These are phyloP conservation scores for Chamaecyparis obtusa DNA, from an alignment of 75 land plant genomes.

Conservation along the genomic window DNA sequence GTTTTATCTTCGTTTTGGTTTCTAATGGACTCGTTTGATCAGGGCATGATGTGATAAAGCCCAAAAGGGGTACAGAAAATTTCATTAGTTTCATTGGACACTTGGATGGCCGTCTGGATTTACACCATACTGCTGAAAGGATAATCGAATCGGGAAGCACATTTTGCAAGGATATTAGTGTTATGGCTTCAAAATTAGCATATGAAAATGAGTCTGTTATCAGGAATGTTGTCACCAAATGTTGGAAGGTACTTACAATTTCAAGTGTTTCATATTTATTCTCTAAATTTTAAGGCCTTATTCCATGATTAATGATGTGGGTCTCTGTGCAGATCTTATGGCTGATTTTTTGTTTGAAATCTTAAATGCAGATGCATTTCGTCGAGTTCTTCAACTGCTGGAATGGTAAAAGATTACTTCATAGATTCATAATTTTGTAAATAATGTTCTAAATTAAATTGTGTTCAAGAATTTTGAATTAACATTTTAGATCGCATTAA, in stretches of 20 bases:
- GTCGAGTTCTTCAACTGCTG: slow-evolving; percentile 55
- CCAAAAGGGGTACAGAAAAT: not conserved
- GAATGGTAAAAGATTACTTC: slow-evolving; percentile 36
- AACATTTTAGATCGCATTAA: no score
- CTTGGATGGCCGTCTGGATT: slow-evolving; percentile 9
- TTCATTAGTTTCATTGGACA: slow-evolving; percentile 20
- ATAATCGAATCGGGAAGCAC: no score
- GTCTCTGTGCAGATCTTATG: no score
- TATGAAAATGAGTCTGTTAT: no score
- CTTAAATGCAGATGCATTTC: slow-evolving; percentile 58
- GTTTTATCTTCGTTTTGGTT: not conserved
- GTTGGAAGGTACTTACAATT: slow-evolving; percentile 30
- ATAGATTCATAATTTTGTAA: no score
- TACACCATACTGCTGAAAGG: no score
- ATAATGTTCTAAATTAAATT: no score
- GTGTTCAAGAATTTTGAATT: no score
- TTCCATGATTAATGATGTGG: no score
- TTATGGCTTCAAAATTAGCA: no score
- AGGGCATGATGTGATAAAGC: not conserved
- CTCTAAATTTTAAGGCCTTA: no score
- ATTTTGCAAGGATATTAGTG: no score
- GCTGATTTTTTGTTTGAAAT: not conserved
- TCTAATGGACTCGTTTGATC: not conserved
- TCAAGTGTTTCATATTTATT: not conserved
- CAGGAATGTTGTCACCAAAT: not conserved